These are phyloP conservation scores for Ustilago shanxiensis DNA, from an alignment of 1,284 basidiomycete genomes.

Conservation along the genomic window DNA sequence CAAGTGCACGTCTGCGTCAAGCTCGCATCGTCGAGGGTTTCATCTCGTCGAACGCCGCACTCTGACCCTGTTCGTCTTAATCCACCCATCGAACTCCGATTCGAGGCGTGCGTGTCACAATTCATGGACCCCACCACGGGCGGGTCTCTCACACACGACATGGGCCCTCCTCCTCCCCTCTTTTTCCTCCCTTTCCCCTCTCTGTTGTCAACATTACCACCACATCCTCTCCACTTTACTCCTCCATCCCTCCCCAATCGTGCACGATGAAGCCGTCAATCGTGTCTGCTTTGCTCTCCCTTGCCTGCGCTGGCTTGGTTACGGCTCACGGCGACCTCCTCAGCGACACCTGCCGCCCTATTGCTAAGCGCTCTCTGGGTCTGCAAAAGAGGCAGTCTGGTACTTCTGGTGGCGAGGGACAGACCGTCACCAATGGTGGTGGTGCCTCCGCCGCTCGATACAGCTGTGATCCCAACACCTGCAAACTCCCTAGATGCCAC, in stretches of 20 bases:
- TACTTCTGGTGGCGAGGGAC: slow-evolving; percentile 51
- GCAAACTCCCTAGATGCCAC: slow-evolving; percentile 61
- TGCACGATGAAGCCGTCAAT: slow-evolving; percentile 29
- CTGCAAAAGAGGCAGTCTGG: slow-evolving; percentile 36
- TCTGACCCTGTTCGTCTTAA: no score
- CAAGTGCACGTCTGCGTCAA: neutral
- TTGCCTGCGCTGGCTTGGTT: slow-evolving; percentile 35
- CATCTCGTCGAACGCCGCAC: no score
- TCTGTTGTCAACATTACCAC: neutral
- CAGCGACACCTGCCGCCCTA: slow-evolving; percentile 45
- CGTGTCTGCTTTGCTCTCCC: slow-evolving; percentile 26
- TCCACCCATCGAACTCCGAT: no score
- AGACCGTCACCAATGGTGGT: slow-evolving; percentile 30
- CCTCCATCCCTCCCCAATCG: neutral
- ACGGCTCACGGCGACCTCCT: slow-evolving; percentile 45
- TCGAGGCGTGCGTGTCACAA: no score
- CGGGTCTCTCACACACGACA: slow-evolving; percentile 1
- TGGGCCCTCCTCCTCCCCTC: neutral
- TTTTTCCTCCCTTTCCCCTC: no score
- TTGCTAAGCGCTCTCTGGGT: slow-evolving; percentile 31
- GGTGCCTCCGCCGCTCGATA: slow-evolving; percentile 62
- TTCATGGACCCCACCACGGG: neutral
- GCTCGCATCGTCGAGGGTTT: no score
- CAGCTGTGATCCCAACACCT: slow-evolving; percentile 58
- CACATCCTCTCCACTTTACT: neutral